Conservation (phyloP, 306 rosid species). For the Prunus mume region DNA sequence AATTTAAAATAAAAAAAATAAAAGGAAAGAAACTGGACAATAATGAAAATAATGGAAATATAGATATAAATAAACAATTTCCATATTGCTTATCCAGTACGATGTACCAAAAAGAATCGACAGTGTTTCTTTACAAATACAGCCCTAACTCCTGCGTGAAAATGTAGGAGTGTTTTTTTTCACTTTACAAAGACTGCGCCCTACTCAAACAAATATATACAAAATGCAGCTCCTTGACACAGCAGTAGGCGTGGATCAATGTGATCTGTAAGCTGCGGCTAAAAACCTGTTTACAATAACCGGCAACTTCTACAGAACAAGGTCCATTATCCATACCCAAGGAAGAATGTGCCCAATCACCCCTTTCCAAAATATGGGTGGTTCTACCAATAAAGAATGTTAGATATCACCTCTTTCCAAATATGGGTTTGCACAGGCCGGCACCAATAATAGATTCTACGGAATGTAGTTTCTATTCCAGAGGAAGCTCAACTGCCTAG, state of each 20-base stretch:
- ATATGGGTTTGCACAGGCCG: background rate
- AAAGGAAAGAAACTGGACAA: background rate
- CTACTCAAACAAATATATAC: constrained; percentile 2
- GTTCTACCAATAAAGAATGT: constrained; percentile 12
- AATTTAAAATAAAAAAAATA: background rate
- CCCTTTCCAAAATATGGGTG: constrained; percentile 35
- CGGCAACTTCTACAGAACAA: constrained; percentile 15
- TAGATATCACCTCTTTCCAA: background rate
- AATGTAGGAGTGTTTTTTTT: background rate
- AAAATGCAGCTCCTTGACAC: constrained; percentile 6
- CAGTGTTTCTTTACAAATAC: background rate
- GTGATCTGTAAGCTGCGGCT: background rate
- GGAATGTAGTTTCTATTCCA: background rate
- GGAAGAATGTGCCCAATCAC: constrained; percentile 20
- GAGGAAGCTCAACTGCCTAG: background rate
- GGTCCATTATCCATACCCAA: constrained; percentile 14
- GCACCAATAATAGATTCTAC: background rate
- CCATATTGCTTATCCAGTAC: background rate
- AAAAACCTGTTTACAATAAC: background rate
- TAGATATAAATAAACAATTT: background rate
- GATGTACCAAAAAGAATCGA: too few species aligned
- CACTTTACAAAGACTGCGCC: background rate
- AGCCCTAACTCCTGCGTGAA: background rate
- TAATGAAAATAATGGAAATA: background rate
- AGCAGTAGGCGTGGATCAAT: background rate